phyloP scores from a whole-genome alignment of 805 yeast species.

The Pichia sporocuriosa region DNA sequence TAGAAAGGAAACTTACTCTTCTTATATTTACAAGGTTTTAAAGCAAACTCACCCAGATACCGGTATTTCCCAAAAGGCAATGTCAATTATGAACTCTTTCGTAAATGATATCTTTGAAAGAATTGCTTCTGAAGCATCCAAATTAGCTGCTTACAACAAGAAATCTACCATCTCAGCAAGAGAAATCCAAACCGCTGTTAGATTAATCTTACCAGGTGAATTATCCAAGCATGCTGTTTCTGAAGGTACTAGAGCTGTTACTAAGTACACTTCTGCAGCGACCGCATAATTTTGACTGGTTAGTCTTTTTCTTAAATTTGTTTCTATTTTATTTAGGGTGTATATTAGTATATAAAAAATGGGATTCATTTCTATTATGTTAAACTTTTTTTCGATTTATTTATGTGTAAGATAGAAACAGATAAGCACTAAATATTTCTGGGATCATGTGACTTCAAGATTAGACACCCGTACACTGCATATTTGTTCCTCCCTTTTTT shows the following conservation, averaged over 20 bases:
- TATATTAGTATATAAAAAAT: slow-evolving; percentile 26
- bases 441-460: too few species aligned
- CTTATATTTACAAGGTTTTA: slow-evolving; percentile 96
- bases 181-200: slow-evolving; percentile 97
- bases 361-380: slow-evolving; percentile 10
- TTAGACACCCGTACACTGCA: too few species aligned
- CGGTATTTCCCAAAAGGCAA: slow-evolving; percentile 97
- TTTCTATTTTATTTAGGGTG: slow-evolving; percentile 26
- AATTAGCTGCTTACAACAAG: slow-evolving; percentile 97
- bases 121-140: slow-evolving; percentile 96
- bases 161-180: slow-evolving; percentile 96
- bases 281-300: slow-evolving; percentile 39
- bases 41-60: slow-evolving; percentile 99
- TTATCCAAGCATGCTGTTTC: slow-evolving; percentile 97
- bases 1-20: slow-evolving; percentile 97
- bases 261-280: slow-evolving; percentile 79
- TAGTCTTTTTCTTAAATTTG: slow-evolving; percentile 6
- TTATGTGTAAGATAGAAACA: too few species aligned
- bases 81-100: slow-evolving; percentile 98
- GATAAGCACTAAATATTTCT: too few species aligned
- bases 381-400: background rate
- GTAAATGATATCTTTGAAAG: slow-evolving; percentile 98
- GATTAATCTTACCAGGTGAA: slow-evolving; percentile 97
- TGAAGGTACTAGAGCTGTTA: slow-evolving; percentile 98
- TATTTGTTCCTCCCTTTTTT: too few species aligned